phyloP scores from a whole-genome alignment of 2,329 filamentous ascomycete species.

The Boeremia exigua region DNA sequence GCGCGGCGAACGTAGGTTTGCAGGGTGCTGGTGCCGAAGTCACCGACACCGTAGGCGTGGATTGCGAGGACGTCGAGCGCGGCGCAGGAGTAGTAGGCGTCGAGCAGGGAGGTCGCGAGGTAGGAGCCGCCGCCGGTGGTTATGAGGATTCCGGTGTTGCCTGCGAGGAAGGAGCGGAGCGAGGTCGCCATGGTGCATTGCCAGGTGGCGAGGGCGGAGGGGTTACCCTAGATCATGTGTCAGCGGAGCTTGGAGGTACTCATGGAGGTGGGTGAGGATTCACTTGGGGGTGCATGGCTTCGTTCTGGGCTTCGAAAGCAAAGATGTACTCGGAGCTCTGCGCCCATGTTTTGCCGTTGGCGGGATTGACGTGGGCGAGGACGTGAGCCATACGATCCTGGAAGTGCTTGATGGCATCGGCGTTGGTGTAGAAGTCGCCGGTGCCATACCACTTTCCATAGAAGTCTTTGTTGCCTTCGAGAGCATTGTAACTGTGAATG shows the following conservation, averaged over 20 bases:
- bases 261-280: background rate
- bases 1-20: constrained; percentile 7
- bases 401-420: constrained; percentile 12
- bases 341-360: constrained; percentile 14
- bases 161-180: background rate
- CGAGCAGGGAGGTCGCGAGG: constrained; percentile 9
- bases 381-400: constrained; percentile 18
- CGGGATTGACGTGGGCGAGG: constrained; percentile 13
- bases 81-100: constrained; percentile 10
- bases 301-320: constrained; percentile 22
- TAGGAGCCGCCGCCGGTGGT: constrained; percentile 15
- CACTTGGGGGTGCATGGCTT: constrained; percentile 21
- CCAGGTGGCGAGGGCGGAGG: constrained; percentile 13
- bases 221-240: constrained; percentile 4
- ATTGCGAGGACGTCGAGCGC: constrained; percentile 14
- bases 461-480: constrained; percentile 19
- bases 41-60: constrained; percentile 13
- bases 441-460: constrained; percentile 22
- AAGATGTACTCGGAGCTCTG: constrained; percentile 23
- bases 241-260: background rate
- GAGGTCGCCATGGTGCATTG: constrained; percentile 17
- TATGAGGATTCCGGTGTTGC: constrained; percentile 10
- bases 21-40: constrained; percentile 5
- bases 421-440: constrained; percentile 20
- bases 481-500: constrained; percentile 20